Percentiles rank a stretch among this genome's conserved stretches.
Conservation (phyloP, 306 rosid species). For the Quercus rubra region DNA sequence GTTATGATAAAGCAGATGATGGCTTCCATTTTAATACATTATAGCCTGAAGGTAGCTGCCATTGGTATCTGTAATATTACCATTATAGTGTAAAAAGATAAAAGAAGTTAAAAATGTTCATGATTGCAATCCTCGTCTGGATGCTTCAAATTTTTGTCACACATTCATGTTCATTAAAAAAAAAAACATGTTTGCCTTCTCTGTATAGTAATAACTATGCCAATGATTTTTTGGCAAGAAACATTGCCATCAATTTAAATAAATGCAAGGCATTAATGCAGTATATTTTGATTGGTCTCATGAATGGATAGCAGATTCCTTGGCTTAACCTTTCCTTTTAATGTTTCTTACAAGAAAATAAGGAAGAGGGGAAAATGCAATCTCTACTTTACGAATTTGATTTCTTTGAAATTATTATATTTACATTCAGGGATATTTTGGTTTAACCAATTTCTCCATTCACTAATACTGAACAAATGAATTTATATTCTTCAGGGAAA, state of each 20-base stretch:
- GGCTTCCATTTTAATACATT: background rate
- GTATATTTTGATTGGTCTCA: background rate
- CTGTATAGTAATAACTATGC: background rate
- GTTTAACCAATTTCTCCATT: background rate
- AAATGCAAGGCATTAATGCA: background rate
- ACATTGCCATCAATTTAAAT: background rate
- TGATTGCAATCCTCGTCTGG: background rate
- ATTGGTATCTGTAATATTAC: background rate
- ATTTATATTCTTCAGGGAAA: conserved; percentile 46
- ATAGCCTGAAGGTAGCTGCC: background rate
- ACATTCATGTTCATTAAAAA: background rate
- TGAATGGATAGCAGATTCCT: background rate
- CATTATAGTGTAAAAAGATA: background rate
- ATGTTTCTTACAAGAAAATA: background rate
- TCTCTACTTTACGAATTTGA: background rate
- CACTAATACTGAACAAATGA: background rate
- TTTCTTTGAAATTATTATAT: background rate
- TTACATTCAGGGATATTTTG: background rate
- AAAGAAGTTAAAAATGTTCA: background rate
- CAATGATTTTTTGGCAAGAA: background rate
- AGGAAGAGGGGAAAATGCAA: background rate
- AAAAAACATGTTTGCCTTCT: background rate
- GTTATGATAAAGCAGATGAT: background rate
- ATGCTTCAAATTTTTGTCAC: no score
- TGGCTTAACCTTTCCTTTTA: background rate